Evolutionary conservation across 1,139 yeast species (phyloP), one percentile per base, ranked within the genome.

Genomic region (Hanseniaspora sp.): DNA sequence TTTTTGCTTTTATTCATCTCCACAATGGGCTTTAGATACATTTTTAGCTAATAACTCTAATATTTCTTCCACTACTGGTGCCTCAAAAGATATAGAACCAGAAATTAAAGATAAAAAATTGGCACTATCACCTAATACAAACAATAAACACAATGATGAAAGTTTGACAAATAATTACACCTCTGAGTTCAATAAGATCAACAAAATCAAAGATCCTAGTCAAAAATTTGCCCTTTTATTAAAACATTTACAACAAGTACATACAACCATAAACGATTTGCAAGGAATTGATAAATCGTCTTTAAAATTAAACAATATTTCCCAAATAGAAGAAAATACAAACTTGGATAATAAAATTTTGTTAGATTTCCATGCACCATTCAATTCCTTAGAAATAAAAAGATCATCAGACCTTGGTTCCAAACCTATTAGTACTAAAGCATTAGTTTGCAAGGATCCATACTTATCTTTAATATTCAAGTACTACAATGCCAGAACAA

Each of bases 11-110:
- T 54, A 54, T 29, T 52, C 53, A 17, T 40, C 48, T 30, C 56
- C 56, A 11, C 54, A 54, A 42, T 54, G 56, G 56, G 56, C 56
- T 7, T 13, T 49, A 28, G 56, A 54, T 17, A 49, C 48, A 1
- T 51, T 45, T 37, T 7, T 51, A 29, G 34, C 48, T 13, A 51
- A 34, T 18, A 42, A 44, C 30, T 18, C 38, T 12, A 31, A 2
- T 29, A 44, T 12, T 28, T 13, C 11, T 1, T 13, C 18, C 2
- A 8, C 35, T 13, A 28, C 6, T 11, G 29, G 28, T 12, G 11
- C 39, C 28, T n/a, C 39, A 23, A 5, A 11, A 29, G n/a, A 28
- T 42, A 28, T 6, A 28, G 13, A 7, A 8, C 5, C 9, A n/a
- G 18, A 42, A 7, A 29, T 7, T 42, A 13, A 37, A 13, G 13